Evolutionary conservation across 495 filamentous ascomycete genomes (phyloP).

Genomic region (Penicillium tannophilum): DNA sequence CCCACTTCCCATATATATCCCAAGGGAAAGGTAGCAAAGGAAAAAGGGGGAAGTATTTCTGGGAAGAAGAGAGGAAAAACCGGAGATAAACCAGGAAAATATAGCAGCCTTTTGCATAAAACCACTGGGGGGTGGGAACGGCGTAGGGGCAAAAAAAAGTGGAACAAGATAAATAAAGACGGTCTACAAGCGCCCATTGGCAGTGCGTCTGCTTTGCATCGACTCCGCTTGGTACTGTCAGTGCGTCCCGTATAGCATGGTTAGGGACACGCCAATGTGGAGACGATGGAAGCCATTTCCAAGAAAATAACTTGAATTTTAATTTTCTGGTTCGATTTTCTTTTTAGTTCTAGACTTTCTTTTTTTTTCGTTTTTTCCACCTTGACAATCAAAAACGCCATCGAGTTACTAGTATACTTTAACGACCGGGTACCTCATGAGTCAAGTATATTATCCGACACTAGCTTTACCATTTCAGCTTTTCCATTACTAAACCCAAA

Average conservation of each 20-base stretch:
- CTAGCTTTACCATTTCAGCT: no score
- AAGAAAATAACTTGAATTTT: not conserved
- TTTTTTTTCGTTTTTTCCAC: not conserved
- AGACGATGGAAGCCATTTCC: constrained; percentile 8
- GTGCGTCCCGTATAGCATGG: constrained; percentile 26
- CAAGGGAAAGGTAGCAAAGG: not conserved
- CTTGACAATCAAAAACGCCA: not conserved
- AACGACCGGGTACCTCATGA: not conserved
- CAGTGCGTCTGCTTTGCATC: constrained; percentile 25
- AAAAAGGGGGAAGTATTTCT: not conserved
- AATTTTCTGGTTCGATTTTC: not conserved
- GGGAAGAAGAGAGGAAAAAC: not conserved
- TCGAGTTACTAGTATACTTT: not conserved
- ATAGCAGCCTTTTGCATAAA: constrained; percentile 7
- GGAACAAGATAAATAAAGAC: constrained; percentile 28
- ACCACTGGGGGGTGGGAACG: not conserved
- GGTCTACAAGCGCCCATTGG: constrained; percentile 22
- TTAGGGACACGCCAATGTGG: constrained; percentile 24
- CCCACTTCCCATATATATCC: not conserved
- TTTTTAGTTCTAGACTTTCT: not conserved
- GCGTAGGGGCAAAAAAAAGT: constrained; percentile 22
- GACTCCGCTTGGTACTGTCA: constrained; percentile 30
- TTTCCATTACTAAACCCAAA: constrained; percentile 4
- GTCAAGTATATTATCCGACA: not conserved
- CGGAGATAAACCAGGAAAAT: constrained; percentile 5